Conservation (phyloP, 176 grass and related monocot species). For the Eragrostis nindensis region DNA sequence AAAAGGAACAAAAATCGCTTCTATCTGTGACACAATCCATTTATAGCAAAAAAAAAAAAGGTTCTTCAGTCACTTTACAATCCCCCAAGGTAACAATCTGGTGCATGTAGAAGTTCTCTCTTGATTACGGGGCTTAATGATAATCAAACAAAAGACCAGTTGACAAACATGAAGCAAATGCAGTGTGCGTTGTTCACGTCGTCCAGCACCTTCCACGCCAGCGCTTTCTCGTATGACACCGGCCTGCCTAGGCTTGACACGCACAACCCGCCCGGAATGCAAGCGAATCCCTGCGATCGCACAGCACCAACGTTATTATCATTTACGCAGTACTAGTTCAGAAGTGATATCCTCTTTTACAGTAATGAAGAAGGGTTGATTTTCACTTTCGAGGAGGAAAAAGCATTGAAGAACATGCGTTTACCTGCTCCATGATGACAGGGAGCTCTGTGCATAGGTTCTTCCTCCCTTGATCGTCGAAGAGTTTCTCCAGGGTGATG, state of each 20-base stretch:
- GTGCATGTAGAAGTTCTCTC: not conserved
- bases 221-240: constrained; percentile 68
- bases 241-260: constrained; percentile 74
- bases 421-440: constrained; percentile 60
- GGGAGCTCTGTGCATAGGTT: constrained; percentile 71
- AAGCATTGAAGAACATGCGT: not conserved
- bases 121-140: not conserved
- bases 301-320: not conserved
- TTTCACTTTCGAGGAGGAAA: not conserved
- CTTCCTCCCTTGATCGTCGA: constrained; percentile 74
- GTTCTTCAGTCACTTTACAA: constrained; percentile 1
- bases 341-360: not conserved
- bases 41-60: no score
- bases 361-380: not conserved
- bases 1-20: not conserved
- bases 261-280: constrained; percentile 69
- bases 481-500: constrained; percentile 63
- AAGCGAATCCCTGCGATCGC: constrained; percentile 49
- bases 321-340: not conserved
- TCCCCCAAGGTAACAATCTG: not conserved
- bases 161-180: constrained; percentile 84
- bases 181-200: constrained; percentile 63
- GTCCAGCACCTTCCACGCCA: constrained; percentile 85
- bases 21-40: not conserved
- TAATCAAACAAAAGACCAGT: constrained; percentile 75